Percentiles rank a stretch among this genome's conserved stretches.
Conservation (phyloP, 371 early-diverging fungal species). For the Lichtheimia ornata region DNA sequence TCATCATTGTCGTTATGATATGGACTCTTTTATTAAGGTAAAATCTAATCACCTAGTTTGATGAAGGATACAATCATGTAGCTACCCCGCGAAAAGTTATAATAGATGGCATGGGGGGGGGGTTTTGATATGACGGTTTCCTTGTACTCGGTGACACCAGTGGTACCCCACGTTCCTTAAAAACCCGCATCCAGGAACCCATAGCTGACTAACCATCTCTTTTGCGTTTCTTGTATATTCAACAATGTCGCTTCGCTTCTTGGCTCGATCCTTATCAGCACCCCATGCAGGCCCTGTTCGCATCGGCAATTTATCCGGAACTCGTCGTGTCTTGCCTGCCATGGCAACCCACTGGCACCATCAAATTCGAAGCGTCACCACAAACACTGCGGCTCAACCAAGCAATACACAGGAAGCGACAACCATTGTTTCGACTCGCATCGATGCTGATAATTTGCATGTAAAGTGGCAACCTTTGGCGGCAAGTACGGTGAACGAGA, state of each 20-base stretch:
- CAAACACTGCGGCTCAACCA: background rate
- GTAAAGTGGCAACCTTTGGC: slow-evolving; percentile 22
- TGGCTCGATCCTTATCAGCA: background rate
- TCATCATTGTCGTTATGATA: too few relatives aligned
- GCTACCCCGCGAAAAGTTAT: too few relatives aligned
- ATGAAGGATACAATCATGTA: too few relatives aligned
- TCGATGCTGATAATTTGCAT: slow-evolving; percentile 20
- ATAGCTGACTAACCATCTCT: background rate
- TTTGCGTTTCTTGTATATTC: background rate
- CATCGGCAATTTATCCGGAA: background rate
- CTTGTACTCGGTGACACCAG: background rate
- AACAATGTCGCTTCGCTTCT: background rate
- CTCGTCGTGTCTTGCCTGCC: background rate
- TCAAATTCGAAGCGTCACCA: background rate
- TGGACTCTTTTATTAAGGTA: too few relatives aligned
- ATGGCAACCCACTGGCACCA: background rate
- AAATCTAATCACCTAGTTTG: too few relatives aligned
- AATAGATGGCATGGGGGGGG: too few relatives aligned
- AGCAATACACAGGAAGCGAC: background rate
- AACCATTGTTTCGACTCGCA: background rate
- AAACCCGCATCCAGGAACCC: background rate
- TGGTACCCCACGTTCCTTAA: background rate
- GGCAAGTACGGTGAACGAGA: background rate
- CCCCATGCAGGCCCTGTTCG: background rate
- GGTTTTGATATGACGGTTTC: too few relatives aligned